Evolutionary conservation across 805 yeast species (phyloP).

Genomic region (Wickerhamomyces canadensis): DNA sequence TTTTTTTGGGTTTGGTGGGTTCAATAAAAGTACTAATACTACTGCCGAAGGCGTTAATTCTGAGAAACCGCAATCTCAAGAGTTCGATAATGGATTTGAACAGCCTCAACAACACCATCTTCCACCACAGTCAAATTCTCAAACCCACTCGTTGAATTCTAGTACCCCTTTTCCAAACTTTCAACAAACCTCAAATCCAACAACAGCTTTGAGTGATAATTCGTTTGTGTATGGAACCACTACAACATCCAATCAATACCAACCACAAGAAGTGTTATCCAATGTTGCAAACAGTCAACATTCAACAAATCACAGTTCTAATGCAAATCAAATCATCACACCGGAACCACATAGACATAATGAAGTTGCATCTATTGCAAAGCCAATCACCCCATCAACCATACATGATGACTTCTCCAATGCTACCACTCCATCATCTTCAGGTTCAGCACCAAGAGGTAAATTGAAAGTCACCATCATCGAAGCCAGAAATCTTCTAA

Average conservation of each 20-base stretch:
- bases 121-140: neutral
- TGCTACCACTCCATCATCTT: constrained; percentile 9
- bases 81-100: neutral
- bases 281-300: constrained; percentile 25
- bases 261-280: constrained; percentile 29
- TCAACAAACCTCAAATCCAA: constrained; percentile 51
- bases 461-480: constrained; percentile 74
- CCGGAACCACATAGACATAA: constrained; percentile 4
- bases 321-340: constrained; percentile 14
- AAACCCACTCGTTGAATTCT: constrained; percentile 3
- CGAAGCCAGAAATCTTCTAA: constrained; percentile 68
- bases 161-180: constrained; percentile 29
- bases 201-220: constrained; percentile 60
- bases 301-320: constrained; percentile 15
- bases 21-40: constrained; percentile 15
- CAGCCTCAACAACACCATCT: constrained; percentile 10
- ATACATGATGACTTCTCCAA: constrained; percentile 6
- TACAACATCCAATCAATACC: constrained; percentile 31
- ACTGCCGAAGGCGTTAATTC: constrained; percentile 1
- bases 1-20: constrained; percentile 31
- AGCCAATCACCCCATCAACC: constrained; percentile 6
- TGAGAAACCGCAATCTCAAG: neutral
- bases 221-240: constrained; percentile 70
- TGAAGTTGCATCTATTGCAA: constrained; percentile 4
- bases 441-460: constrained; percentile 62